Percentiles rank a stretch among this genome's conserved stretches.
These are phyloP conservation scores for Linum lewisii DNA, from an alignment of 345 rosid genomes.

Conservation along the genomic window DNA sequence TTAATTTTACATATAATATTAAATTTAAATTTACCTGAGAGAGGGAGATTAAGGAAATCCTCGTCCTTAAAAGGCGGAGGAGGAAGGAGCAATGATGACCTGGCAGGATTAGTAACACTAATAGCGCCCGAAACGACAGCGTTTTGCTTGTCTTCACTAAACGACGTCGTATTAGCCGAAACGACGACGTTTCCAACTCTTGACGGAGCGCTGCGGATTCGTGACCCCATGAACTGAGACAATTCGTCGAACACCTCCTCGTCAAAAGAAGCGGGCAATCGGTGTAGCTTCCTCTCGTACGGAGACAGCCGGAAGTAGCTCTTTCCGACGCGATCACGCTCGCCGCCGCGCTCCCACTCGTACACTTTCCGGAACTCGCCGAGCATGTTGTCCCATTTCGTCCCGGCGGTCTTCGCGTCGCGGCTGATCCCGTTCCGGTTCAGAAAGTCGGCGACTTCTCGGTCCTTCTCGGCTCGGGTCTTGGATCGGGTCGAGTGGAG, in stretches of 20 bases:
- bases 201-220: constrained; percentile 38
- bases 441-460: constrained; percentile 84
- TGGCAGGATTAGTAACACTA: not conserved
- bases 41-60: constrained; percentile 21
- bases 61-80: constrained; percentile 58
- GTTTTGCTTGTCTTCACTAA: constrained; percentile 24
- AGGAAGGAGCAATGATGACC: constrained; percentile 33
- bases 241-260: constrained; percentile 93
- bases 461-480: constrained; percentile 93
- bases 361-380: constrained; percentile 92
- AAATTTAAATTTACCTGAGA: constrained; percentile 33
- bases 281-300: constrained; percentile 70
- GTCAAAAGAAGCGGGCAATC: constrained; percentile 93
- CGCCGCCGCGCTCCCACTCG: constrained; percentile 90
- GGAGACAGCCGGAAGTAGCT: constrained; percentile 96
- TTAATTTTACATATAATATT: no score
- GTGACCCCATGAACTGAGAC: constrained; percentile 84
- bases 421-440: constrained; percentile 70
- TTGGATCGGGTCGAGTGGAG: constrained; percentile 18
- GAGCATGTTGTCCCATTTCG: constrained; percentile 99
- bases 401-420: constrained; percentile 91
- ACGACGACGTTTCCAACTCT: not conserved
- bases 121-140: constrained; percentile 14
- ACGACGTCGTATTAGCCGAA: not conserved
- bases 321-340: constrained; percentile 63